Percentiles rank a stretch among this genome's conserved stretches.
Evolutionary conservation across 192 early-diverging fungal genomes (phyloP).

Genomic region (Entomortierella parvispora): DNA sequence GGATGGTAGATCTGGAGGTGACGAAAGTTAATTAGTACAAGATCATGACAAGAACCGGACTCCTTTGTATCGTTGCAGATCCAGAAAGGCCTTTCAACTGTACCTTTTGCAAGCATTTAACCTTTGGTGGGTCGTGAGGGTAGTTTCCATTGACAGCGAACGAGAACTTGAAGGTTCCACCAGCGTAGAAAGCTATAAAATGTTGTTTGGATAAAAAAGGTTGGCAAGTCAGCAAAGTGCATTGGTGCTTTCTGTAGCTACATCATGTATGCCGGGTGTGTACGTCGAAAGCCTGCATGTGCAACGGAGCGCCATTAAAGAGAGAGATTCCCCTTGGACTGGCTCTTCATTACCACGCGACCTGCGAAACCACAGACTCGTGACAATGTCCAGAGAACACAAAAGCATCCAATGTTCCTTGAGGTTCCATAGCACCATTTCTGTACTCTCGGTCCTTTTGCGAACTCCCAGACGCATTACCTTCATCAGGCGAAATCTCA

Average conservation of each 20-base stretch:
- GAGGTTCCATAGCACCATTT: too few relatives aligned
- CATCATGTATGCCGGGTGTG: neutral
- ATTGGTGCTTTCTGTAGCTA: neutral
- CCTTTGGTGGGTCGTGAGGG: conserved; percentile 95
- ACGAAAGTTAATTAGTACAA: neutral
- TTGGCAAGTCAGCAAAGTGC: neutral
- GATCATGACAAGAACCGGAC: neutral
- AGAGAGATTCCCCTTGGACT: too few relatives aligned
- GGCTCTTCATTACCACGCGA: too few relatives aligned
- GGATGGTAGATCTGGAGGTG: conserved; percentile 91
- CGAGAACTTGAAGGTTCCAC: conserved; percentile 84
- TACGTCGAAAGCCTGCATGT: neutral
- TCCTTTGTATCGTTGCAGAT: neutral
- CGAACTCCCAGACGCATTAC: too few relatives aligned
- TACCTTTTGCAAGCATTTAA: conserved; percentile 90
- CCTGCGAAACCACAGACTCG: too few relatives aligned
- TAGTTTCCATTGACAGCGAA: conserved; percentile 89
- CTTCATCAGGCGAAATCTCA: conserved; percentile 88
- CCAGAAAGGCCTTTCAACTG: neutral
- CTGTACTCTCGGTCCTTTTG: neutral
- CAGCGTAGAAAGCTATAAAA: conserved; percentile 80
- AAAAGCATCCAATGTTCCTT: neutral
- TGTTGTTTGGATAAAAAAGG: conserved; percentile 20
- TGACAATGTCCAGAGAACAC: too few relatives aligned
- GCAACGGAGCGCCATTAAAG: too few relatives aligned